Conservation (phyloP, 1,284 basidiomycete genomes). For the Microbotryum lychnidis-dioicae region DNA sequence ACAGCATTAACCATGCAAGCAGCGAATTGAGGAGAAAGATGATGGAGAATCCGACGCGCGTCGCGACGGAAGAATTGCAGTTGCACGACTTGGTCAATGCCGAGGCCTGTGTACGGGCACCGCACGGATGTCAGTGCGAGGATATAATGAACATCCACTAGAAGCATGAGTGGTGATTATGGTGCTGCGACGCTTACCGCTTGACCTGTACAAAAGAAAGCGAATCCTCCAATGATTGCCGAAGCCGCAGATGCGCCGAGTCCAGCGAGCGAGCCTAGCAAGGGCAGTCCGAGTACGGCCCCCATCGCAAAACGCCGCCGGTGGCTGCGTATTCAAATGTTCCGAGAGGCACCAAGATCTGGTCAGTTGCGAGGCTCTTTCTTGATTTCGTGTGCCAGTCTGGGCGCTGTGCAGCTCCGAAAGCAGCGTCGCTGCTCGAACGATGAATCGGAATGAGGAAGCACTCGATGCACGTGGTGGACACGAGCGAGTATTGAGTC, state of each 20-base stretch:
- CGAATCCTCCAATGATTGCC: conserved; percentile 38
- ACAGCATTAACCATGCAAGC: conserved; percentile 92
- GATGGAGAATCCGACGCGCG: conserved; percentile 90
- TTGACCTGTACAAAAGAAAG: conserved; percentile 39
- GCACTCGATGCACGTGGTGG: too few relatives aligned
- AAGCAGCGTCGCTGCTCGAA: too few relatives aligned
- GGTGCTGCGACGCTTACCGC: conserved; percentile 12
- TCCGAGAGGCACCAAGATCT: too few relatives aligned
- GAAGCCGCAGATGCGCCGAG: conserved; percentile 57
- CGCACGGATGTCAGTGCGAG: conserved; percentile 4
- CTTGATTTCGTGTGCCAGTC: too few relatives aligned
- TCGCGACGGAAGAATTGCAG: conserved; percentile 97
- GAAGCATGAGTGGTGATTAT: too few relatives aligned
- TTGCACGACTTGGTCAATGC: conserved; percentile 99
- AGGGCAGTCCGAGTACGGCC: conserved; percentile 72
- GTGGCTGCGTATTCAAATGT: too few relatives aligned
- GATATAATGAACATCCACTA: too few relatives aligned
- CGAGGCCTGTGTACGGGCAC: conserved; percentile 58
- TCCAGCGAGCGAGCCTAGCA: conserved; percentile 67
- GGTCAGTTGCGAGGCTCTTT: too few relatives aligned
- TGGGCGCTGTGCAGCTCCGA: background rate
- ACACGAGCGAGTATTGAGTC: too few relatives aligned
- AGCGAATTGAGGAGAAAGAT: conserved; percentile 96
- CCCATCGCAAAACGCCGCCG: conserved; percentile 49
- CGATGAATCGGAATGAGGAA: too few relatives aligned